Evolutionary conservation across 352 stramenopile species (phyloP).

Genomic region (Pythium myriotylum): DNA sequence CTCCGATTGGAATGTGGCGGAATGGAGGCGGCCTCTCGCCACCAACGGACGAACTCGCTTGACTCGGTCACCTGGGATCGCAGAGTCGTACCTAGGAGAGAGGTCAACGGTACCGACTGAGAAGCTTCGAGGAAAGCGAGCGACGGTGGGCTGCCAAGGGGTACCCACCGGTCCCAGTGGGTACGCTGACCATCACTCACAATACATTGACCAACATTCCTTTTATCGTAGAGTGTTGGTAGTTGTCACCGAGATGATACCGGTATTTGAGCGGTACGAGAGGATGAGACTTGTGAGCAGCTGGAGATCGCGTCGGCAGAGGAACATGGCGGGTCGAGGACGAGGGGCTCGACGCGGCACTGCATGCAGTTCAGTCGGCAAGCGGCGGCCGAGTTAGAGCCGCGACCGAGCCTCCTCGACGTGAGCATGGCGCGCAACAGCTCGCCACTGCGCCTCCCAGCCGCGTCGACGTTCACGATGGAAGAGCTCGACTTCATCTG

Average conservation of each 20-base stretch:
- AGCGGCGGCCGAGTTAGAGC: too few species aligned
- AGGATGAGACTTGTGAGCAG: slow-evolving; percentile 18
- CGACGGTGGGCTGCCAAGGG: slow-evolving; percentile 19
- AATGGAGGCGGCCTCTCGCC: slow-evolving; percentile 2
- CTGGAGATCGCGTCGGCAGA: slow-evolving; percentile 6
- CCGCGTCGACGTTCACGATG: slow-evolving; percentile 40
- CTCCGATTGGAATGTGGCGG: slow-evolving; percentile 28
- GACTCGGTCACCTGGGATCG: not conserved
- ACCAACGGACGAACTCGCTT: slow-evolving; percentile 17
- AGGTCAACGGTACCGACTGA: not conserved
- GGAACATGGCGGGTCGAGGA: slow-evolving; percentile 1
- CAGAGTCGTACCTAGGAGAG: not conserved
- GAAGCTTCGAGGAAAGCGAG: slow-evolving; percentile 31
- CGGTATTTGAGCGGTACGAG: slow-evolving; percentile 2
- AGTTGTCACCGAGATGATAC: slow-evolving; percentile 2
- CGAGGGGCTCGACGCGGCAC: not conserved
- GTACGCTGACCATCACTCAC: slow-evolving; percentile 26
- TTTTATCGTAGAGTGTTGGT: slow-evolving; percentile 6
- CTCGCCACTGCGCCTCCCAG: slow-evolving; percentile 23
- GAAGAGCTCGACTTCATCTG: slow-evolving; percentile 73
- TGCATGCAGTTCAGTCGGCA: slow-evolving; percentile 23
- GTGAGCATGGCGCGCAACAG: slow-evolving; percentile 14
- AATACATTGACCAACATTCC: slow-evolving; percentile 15
- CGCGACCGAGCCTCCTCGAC: not conserved
- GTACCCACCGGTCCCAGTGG: slow-evolving; percentile 16